These are phyloP conservation scores for Claviceps paspali DNA, from an alignment of 2,329 filamentous ascomycete genomes.

Conservation along the genomic window DNA sequence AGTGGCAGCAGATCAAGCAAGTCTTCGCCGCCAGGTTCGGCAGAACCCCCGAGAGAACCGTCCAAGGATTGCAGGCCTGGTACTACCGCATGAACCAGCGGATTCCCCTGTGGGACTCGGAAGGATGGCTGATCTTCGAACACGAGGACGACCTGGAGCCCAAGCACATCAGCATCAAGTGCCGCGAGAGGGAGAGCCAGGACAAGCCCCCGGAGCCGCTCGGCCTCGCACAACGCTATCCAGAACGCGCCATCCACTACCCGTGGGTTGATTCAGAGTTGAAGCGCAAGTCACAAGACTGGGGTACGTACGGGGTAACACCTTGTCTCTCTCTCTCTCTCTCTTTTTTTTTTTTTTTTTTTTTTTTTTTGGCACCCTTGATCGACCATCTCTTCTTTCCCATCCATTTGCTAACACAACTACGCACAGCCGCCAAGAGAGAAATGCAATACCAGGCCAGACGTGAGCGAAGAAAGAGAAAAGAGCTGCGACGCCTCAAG, in stretches of 20 bases:
- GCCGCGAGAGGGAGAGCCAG: slow-evolving; percentile 22
- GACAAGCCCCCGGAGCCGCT: slow-evolving; percentile 22
- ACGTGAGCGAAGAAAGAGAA: slow-evolving; percentile 22
- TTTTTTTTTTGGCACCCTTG: no score
- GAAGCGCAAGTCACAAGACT: slow-evolving; percentile 21
- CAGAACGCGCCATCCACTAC: slow-evolving; percentile 30
- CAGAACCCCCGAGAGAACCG: slow-evolving; percentile 21
- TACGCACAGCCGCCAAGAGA: no score
- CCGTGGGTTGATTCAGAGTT: slow-evolving; percentile 26
- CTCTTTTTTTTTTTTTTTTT: no score
- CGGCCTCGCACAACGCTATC: slow-evolving; percentile 27
- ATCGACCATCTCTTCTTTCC: no score
- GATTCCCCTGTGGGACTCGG: slow-evolving; percentile 24
- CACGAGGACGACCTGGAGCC: slow-evolving; percentile 24
- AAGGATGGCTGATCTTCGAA: slow-evolving; percentile 26
- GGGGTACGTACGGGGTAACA: no score
- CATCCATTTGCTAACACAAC: no score
- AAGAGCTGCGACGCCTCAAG: slow-evolving; percentile 22
- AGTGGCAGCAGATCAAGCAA: slow-evolving; percentile 25
- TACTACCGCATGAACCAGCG: slow-evolving; percentile 28
- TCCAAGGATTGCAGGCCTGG: slow-evolving; percentile 27
- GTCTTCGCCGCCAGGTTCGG: slow-evolving; percentile 24
- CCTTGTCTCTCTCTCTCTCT: no score
- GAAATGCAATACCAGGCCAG: no score
- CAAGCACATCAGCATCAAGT: slow-evolving; percentile 22